Evolutionary conservation across 2,329 filamentous ascomycete genomes (phyloP).

Genomic region (Nemania bipapillata): DNA sequence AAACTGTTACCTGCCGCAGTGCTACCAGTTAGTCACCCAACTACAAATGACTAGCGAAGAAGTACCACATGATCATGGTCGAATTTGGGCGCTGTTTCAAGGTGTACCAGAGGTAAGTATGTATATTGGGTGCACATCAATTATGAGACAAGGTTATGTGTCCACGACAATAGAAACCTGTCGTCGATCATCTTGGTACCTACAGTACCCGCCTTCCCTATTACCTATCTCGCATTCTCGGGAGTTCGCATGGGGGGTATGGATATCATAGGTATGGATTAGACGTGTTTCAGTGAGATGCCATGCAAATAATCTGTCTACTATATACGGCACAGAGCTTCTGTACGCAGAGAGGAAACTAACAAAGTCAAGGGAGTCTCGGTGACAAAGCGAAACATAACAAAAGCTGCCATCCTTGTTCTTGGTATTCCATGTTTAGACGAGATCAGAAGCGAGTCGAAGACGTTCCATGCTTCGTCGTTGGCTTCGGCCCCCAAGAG

Average conservation of each 20-base stretch:
- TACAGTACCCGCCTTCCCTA: background rate
- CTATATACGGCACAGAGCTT: background rate
- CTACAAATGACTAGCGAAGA: no score
- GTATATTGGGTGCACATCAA: background rate
- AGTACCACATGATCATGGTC: constrained; percentile 27
- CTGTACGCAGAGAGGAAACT: background rate
- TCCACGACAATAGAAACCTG: background rate
- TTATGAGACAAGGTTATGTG: constrained; percentile 13
- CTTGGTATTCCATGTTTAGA: constrained; percentile 1
- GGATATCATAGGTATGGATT: background rate
- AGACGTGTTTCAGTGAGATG: constrained; percentile 10
- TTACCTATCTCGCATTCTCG: background rate
- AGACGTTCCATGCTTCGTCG: constrained; percentile 3
- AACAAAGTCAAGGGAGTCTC: background rate
- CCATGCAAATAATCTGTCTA: background rate
- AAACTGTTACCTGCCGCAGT: background rate
- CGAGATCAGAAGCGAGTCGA: background rate
- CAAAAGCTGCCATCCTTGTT: background rate
- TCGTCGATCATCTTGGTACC: background rate
- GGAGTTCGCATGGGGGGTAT: background rate
- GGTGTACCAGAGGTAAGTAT: background rate
- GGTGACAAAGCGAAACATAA: constrained; percentile 9
- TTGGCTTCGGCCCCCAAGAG: constrained; percentile 8
- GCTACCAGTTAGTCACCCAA: no score
- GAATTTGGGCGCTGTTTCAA: constrained; percentile 6